phyloP scores from a whole-genome alignment of 2,329 filamentous ascomycete species.

The Neofusicoccum ribis region DNA sequence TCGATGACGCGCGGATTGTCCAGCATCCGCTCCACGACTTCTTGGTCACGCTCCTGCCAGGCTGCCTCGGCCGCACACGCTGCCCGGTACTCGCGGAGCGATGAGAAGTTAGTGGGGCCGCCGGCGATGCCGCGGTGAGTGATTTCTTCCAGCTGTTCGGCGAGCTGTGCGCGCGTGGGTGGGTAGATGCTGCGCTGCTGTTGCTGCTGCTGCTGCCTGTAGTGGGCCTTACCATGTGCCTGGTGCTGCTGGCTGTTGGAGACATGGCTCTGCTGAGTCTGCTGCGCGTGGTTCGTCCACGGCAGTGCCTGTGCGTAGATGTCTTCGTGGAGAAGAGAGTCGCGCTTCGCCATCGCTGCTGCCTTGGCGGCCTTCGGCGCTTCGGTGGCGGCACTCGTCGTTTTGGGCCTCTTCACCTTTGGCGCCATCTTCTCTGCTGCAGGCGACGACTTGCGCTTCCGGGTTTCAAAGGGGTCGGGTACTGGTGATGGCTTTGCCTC shows the following conservation, averaged over 20 bases:
- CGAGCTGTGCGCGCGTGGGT: constrained; percentile 14
- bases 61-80: constrained; percentile 17
- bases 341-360: constrained; percentile 13
- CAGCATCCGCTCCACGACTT: constrained; percentile 19
- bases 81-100: constrained; percentile 10
- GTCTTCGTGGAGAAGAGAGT: constrained; percentile 10
- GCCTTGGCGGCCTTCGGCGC: constrained; percentile 1
- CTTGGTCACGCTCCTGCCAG: constrained; percentile 18
- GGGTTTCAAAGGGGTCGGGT: not conserved
- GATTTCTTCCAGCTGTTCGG: constrained; percentile 20
- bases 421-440: constrained; percentile 2
- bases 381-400: not conserved
- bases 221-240: not conserved
- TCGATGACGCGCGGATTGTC: constrained; percentile 14
- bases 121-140: constrained; percentile 13
- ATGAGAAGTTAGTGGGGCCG: constrained; percentile 4
- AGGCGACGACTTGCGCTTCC: constrained; percentile 9
- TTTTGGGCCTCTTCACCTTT: constrained; percentile 15
- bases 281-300: not conserved
- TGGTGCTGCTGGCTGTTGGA: not conserved
- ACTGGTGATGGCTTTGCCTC: constrained; percentile 7
- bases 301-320: not conserved
- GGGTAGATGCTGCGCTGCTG: not conserved
- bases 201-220: not conserved
- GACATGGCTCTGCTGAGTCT: not conserved